Percentiles rank a stretch among this genome's conserved stretches.
Evolutionary conservation across 495 filamentous ascomycete species (phyloP).

Genomic region (Annulohypoxylon stygium): DNA sequence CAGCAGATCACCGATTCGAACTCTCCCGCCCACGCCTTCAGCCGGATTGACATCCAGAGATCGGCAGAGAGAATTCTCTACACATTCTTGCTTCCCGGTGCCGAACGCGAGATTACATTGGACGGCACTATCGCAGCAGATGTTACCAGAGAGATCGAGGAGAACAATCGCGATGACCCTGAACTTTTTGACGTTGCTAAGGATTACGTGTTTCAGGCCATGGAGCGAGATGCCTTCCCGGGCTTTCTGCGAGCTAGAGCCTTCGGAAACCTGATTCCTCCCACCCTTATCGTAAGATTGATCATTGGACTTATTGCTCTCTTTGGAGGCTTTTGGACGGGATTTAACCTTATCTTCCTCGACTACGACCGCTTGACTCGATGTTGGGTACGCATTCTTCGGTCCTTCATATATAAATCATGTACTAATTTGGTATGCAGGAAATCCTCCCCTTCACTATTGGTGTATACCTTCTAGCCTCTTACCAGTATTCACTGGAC

Average conservation of each 20-base stretch:
- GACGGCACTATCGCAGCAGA: constrained; percentile 86
- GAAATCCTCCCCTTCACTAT: constrained; percentile 93
- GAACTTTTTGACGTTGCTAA: constrained; percentile 97
- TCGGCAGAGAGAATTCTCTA: constrained; percentile 98
- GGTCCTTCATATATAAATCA: background rate
- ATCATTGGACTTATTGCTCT: constrained; percentile 88
- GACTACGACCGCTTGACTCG: constrained; percentile 78
- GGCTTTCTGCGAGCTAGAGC: constrained; percentile 96
- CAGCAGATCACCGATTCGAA: constrained; percentile 72
- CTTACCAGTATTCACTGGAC: constrained; percentile 94
- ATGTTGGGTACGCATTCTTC: constrained; percentile 76
- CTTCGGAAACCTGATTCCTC: constrained; percentile 91
- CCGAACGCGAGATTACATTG: constrained; percentile 94
- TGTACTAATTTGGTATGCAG: constrained; percentile 59
- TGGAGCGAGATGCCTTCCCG: constrained; percentile 98
- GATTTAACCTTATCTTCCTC: constrained; percentile 91
- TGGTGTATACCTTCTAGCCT: constrained; percentile 86
- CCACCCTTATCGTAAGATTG: constrained; percentile 84
- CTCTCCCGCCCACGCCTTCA: constrained; percentile 86
- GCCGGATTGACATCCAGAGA: constrained; percentile 85
- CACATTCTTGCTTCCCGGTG: constrained; percentile 90
- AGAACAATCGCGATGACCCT: constrained; percentile 90
- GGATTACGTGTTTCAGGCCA: constrained; percentile 99
- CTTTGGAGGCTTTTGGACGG: constrained; percentile 93
- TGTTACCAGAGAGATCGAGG: constrained; percentile 86